A percentile compares a stretch with the other conserved stretches of the same genome.
phyloP scores from a whole-genome alignment of 2,329 filamentous ascomycete species.

The Mariannaea sp. region DNA sequence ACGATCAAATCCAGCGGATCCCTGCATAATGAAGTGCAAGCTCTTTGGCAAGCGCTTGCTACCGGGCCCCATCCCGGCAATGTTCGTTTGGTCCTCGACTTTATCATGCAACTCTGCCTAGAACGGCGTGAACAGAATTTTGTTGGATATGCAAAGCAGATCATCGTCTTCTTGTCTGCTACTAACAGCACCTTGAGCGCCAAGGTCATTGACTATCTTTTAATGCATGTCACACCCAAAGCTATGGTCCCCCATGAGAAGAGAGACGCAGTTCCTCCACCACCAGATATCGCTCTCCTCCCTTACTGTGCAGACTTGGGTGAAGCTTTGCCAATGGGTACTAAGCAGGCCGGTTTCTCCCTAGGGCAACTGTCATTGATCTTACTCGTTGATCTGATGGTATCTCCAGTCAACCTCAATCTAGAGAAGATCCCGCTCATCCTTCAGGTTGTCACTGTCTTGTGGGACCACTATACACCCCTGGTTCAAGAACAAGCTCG shows the following conservation, averaged over 20 bases:
- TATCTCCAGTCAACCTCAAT: conserved; percentile 81
- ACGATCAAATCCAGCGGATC: conserved; percentile 89
- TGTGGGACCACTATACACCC: conserved; percentile 97
- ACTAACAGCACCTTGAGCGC: conserved; percentile 74
- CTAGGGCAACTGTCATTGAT: conserved; percentile 93
- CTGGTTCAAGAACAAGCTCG: conserved; percentile 95
- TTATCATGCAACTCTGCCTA: conserved; percentile 91
- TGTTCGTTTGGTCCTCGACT: conserved; percentile 91
- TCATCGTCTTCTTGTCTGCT: conserved; percentile 93
- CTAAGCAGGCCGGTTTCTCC: conserved; percentile 91
- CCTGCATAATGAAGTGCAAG: conserved; percentile 95
- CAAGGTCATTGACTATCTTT: conserved; percentile 91
- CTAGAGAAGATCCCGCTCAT: conserved; percentile 83
- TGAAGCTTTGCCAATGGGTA: conserved; percentile 79
- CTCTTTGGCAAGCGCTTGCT: conserved; percentile 93
- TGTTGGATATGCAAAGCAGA: conserved; percentile 96
- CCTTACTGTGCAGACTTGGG: conserved; percentile 89
- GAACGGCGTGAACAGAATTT: conserved; percentile 97
- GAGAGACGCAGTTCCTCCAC: conserved; percentile 67
- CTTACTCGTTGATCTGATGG: conserved; percentile 92
- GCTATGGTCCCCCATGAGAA: conserved; percentile 97
- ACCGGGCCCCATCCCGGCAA: conserved; percentile 93
- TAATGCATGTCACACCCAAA: conserved; percentile 89
- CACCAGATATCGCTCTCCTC: conserved; percentile 73
- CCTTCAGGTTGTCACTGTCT: conserved; percentile 86